These are phyloP conservation scores for Neofusicoccum parvum DNA, from an alignment of 2,329 filamentous ascomycete species.

Conservation along the genomic window DNA sequence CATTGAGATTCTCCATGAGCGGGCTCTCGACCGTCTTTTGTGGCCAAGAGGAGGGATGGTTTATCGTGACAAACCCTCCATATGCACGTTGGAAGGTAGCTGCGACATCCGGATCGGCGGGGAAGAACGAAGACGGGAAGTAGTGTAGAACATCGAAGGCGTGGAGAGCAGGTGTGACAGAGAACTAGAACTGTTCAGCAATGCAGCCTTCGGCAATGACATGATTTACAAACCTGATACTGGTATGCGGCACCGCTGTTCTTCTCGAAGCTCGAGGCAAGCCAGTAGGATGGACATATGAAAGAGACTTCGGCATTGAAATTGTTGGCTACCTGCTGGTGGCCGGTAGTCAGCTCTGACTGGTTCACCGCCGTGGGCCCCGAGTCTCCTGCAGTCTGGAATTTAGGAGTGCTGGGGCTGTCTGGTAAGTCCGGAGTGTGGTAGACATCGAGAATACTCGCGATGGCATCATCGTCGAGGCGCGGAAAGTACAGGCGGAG, in stretches of 20 bases:
- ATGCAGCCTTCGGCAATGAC: constrained; percentile 12
- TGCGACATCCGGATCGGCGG: too few relatives aligned
- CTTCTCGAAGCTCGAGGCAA: constrained; percentile 34
- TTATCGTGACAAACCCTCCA: too few relatives aligned
- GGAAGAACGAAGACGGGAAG: constrained; percentile 23
- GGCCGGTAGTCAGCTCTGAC: constrained; percentile 53
- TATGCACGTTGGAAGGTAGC: too few relatives aligned
- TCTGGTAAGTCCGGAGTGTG: constrained; percentile 33
- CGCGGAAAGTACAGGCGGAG: constrained; percentile 48
- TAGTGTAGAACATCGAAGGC: constrained; percentile 25
- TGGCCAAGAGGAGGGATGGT: too few relatives aligned
- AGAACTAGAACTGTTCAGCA: constrained; percentile 28
- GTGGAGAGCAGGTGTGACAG: constrained; percentile 27
- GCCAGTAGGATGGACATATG: constrained; percentile 60
- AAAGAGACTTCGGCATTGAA: constrained; percentile 60
- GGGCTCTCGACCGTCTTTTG: too few relatives aligned
- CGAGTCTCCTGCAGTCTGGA: constrained; percentile 34
- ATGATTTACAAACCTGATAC: not conserved
- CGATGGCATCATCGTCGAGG: constrained; percentile 36
- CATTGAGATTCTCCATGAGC: too few relatives aligned
- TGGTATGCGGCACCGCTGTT: constrained; percentile 40
- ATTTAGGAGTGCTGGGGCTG: constrained; percentile 27
- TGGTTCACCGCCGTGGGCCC: constrained; percentile 55
- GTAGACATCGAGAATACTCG: constrained; percentile 43
- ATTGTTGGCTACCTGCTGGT: constrained; percentile 58